Percentiles rank a stretch among this genome's conserved stretches.
phyloP scores from a whole-genome alignment of 2,329 filamentous ascomycete genomes.

The Trichophyton benhamiae region DNA sequence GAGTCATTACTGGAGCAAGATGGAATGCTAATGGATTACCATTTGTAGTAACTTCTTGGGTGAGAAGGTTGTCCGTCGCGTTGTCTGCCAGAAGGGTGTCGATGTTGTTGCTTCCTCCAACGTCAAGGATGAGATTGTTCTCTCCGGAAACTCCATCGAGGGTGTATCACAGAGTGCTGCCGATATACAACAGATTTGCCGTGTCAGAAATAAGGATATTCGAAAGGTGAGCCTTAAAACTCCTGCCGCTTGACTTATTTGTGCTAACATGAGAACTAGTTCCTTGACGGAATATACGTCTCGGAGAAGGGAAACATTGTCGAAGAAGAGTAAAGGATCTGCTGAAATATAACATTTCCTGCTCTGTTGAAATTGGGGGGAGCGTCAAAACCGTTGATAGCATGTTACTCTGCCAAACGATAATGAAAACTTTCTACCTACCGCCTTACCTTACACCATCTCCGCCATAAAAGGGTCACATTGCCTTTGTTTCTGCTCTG shows the following conservation, averaged over 20 bases:
- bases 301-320: constrained; percentile 95
- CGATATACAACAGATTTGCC: constrained; percentile 99
- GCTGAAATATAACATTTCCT: neutral
- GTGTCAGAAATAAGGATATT: constrained; percentile 99
- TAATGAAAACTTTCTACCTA: constrained; percentile 4
- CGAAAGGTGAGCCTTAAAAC: constrained; percentile 56
- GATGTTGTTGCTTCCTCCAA: constrained; percentile 78
- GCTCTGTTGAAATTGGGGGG: neutral
- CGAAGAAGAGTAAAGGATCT: constrained; percentile 23
- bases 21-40: neutral
- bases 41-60: constrained; percentile 81
- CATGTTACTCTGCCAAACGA: constrained; percentile 4
- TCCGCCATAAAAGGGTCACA: neutral
- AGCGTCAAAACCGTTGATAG: constrained; percentile 4
- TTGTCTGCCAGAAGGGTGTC: constrained; percentile 81
- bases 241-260: neutral
- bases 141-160: constrained; percentile 91
- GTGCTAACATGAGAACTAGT: constrained; percentile 41
- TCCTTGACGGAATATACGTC: constrained; percentile 99
- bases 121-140: constrained; percentile 95
- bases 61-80: constrained; percentile 96
- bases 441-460: neutral
- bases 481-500: neutral
- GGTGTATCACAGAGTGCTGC: constrained; percentile 94
- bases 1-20: neutral